These are phyloP conservation scores for Euptelea pleiosperma DNA, from an alignment of 164 flowering plant species.

Conservation along the genomic window DNA sequence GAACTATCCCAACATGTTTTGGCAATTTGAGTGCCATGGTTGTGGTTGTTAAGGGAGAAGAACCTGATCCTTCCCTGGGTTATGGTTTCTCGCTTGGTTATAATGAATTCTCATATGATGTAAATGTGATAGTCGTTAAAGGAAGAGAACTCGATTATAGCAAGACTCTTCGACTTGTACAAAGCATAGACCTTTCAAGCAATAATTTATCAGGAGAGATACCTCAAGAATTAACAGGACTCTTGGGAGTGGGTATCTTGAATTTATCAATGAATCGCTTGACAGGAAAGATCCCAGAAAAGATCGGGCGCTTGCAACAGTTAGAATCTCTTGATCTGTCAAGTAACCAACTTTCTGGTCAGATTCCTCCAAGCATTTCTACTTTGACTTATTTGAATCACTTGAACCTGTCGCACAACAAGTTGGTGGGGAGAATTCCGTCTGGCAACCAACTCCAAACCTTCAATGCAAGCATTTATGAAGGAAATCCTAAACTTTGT, in stretches of 20 bases:
- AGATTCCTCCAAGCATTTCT: no score
- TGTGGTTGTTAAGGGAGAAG: background rate
- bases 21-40: conserved; percentile 20
- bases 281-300: conserved; percentile 5
- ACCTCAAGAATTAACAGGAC: conserved; percentile 16
- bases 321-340: background rate
- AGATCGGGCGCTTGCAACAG: background rate
- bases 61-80: no score
- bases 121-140: background rate
- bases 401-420: no score
- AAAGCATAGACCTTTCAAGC: conserved; percentile 17
- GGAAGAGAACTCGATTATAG: background rate
- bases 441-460: no score
- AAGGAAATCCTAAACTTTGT: no score
- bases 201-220: no score
- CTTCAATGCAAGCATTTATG: no score
- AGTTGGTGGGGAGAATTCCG: no score
- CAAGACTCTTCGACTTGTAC: background rate
- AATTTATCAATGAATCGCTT: conserved; percentile 1
- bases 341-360: background rate
- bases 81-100: background rate
- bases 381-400: no score
- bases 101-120: background rate
- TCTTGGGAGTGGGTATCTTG: background rate
- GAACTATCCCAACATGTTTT: conserved; percentile 29